Percentiles rank a stretch among this genome's conserved stretches.
Evolutionary conservation across 148 eudicot genomes (phyloP).

Genomic region (Rhododendron williamsianum): DNA sequence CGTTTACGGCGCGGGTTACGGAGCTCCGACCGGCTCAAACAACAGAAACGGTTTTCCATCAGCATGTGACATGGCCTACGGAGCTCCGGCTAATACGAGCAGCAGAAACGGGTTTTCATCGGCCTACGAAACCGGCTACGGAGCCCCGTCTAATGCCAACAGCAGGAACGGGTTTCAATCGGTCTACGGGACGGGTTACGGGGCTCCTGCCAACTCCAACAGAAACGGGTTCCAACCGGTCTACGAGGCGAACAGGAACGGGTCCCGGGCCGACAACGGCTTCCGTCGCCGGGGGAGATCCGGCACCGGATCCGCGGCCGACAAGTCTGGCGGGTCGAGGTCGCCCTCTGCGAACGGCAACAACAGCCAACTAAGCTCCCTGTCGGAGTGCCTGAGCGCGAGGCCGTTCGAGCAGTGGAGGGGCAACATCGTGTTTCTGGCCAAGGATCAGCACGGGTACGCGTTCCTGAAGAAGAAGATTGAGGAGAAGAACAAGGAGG

Average conservation of each 20-base stretch:
- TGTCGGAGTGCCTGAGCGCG: not conserved
- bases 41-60: not conserved
- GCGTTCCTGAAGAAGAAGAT: constrained; percentile 22
- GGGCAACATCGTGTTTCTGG: constrained; percentile 11
- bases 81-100: not conserved
- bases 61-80: not conserved
- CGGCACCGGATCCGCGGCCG: not conserved
- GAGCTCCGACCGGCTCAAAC: not conserved
- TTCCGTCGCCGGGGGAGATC: not conserved
- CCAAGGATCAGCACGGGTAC: constrained; percentile 19
- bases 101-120: not conserved
- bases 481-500: constrained; percentile 19
- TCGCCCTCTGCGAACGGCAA: not conserved
- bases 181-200: not conserved
- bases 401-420: constrained; percentile 10
- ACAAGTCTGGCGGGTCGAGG: not conserved
- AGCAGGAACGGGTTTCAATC: not conserved
- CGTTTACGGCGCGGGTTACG: not conserved
- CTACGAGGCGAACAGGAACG: not conserved
- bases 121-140: not conserved
- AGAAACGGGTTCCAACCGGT: not conserved
- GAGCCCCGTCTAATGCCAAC: not conserved
- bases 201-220: not conserved
- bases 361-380: not conserved
- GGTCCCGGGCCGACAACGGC: not conserved